Conservation (phyloP, 345 rosid genomes). For the Arabidopsis thaliana region DNA sequence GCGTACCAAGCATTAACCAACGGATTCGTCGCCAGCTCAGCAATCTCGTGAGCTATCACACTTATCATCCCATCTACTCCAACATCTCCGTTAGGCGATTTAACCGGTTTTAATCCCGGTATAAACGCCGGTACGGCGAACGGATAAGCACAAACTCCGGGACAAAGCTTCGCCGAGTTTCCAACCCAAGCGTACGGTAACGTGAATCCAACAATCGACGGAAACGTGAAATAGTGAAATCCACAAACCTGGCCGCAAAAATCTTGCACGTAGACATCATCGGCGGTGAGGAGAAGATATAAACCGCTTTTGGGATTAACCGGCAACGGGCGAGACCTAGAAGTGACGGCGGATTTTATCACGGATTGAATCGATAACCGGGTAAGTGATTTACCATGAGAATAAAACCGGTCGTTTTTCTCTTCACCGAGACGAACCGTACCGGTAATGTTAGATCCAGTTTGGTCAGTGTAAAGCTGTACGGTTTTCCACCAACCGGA, state of each 20-base stretch:
- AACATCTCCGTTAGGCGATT: constrained; percentile 81
- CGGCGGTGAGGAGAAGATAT: constrained; percentile 79
- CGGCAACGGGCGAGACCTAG: constrained; percentile 72
- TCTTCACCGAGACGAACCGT: constrained; percentile 70
- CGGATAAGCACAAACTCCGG: constrained; percentile 95
- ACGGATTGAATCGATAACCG: constrained; percentile 86
- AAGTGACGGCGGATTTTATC: constrained; percentile 75
- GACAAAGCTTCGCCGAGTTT: constrained; percentile 84
- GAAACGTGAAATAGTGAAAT: constrained; percentile 96
- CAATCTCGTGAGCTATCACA: constrained; percentile 92
- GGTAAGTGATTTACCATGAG: constrained; percentile 86
- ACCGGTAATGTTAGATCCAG: constrained; percentile 67
- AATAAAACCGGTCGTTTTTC: constrained; percentile 90
- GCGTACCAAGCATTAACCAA: constrained; percentile 98
- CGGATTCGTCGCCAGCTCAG: constrained; percentile 95
- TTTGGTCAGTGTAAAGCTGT: constrained; percentile 85
- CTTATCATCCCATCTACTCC: constrained; percentile 98
- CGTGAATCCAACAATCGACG: constrained; percentile 92
- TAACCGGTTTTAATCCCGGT: constrained; percentile 70
- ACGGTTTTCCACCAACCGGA: constrained; percentile 97
- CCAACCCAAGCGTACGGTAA: constrained; percentile 98
- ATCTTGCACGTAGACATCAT: constrained; percentile 95
- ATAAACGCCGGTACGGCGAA: constrained; percentile 74
- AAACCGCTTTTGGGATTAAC: constrained; percentile 73
- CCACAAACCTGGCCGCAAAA: constrained; percentile 95